A percentile compares a stretch with the other conserved stretches of the same genome.
These are phyloP conservation scores for Penicillium pulvis DNA, from an alignment of 495 filamentous ascomycete species.

Conservation along the genomic window DNA sequence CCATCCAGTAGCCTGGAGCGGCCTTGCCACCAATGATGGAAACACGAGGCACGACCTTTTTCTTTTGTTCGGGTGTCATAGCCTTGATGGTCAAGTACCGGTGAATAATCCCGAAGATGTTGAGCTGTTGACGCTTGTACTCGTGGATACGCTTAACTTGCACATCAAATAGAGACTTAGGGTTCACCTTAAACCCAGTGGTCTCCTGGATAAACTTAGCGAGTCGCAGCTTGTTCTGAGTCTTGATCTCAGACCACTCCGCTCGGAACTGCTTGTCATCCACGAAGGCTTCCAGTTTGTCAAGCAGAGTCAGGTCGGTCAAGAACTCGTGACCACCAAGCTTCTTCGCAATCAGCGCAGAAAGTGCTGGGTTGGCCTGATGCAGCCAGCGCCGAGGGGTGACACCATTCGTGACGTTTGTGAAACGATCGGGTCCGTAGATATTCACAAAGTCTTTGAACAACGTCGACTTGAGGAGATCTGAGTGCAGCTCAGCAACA, in stretches of 20 bases:
- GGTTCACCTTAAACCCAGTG: slow-evolving; percentile 79
- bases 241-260: slow-evolving; percentile 90
- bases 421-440: slow-evolving; percentile 95
- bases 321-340: slow-evolving; percentile 79
- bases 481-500: slow-evolving; percentile 95
- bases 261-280: slow-evolving; percentile 88
- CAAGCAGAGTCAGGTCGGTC: slow-evolving; percentile 82
- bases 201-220: slow-evolving; percentile 86
- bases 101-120: slow-evolving; percentile 97
- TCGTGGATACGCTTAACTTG: slow-evolving; percentile 99
- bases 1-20: slow-evolving; percentile 99
- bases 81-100: slow-evolving; percentile 88
- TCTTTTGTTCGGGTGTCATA: slow-evolving; percentile 79
- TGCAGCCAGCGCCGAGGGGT: slow-evolving; percentile 95
- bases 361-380: slow-evolving; percentile 92
- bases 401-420: slow-evolving; percentile 97
- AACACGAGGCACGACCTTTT: slow-evolving; percentile 88
- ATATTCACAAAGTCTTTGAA: slow-evolving; percentile 98
- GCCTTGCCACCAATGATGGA: slow-evolving; percentile 98
- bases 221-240: slow-evolving; percentile 75
- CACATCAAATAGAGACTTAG: slow-evolving; percentile 87
- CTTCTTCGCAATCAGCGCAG: slow-evolving; percentile 89
- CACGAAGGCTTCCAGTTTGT: slow-evolving; percentile 76
- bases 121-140: slow-evolving; percentile 98
- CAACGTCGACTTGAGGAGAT: slow-evolving; percentile 96